These are phyloP conservation scores for Termitomyces sp. DNA, from an alignment of 768 basidiomycete species.

Conservation along the genomic window DNA sequence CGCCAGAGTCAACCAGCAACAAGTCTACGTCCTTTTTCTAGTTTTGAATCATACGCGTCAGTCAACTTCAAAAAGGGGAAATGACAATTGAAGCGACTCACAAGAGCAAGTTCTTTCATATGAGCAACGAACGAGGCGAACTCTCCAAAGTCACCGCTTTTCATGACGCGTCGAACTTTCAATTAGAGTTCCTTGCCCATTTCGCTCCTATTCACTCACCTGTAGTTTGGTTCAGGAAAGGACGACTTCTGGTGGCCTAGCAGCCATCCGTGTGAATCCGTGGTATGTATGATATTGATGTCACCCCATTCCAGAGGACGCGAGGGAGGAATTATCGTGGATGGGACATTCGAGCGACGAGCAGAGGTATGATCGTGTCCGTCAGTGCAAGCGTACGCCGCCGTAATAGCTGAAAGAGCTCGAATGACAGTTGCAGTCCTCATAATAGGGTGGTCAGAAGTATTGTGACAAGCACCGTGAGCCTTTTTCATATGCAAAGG, in stretches of 20 bases:
- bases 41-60: background rate
- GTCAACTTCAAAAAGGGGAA: background rate
- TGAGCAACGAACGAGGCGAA: slow-evolving; percentile 82
- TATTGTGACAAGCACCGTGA: background rate
- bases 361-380: slow-evolving; percentile 14
- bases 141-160: slow-evolving; percentile 65
- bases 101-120: slow-evolving; percentile 71
- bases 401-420: background rate
- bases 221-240: slow-evolving; percentile 75
- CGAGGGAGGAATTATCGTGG: slow-evolving; percentile 48
- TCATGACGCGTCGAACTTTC: background rate
- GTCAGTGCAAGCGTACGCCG: background rate
- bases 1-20: slow-evolving; percentile 74
- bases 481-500: background rate
- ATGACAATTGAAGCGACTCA: slow-evolving; percentile 15
- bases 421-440: background rate
- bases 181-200: background rate
- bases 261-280: slow-evolving; percentile 69
- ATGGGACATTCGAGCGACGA: slow-evolving; percentile 30
- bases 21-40: slow-evolving; percentile 74
- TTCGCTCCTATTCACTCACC: slow-evolving; percentile 23
- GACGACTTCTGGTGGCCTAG: slow-evolving; percentile 75
- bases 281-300: slow-evolving; percentile 82
- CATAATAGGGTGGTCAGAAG: background rate
- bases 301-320: slow-evolving; percentile 81